These are phyloP conservation scores for Boletus subcaerulescens DNA, from an alignment of 768 basidiomycete species.

Conservation along the genomic window DNA sequence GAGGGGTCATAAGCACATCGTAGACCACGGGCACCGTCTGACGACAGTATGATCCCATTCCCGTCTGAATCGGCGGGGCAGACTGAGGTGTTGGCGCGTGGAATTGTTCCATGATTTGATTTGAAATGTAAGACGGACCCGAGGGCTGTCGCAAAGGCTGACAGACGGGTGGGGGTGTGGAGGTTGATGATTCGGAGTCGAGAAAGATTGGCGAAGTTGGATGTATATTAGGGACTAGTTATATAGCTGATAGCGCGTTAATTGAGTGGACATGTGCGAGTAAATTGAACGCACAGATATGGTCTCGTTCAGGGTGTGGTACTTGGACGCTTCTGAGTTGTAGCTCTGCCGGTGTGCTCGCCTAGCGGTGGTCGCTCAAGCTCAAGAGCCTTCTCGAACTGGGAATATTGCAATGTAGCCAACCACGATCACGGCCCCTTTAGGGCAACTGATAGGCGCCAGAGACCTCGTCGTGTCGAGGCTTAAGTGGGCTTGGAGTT, in stretches of 20 bases:
- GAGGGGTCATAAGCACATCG: constrained; percentile 69
- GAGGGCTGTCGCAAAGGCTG: background rate
- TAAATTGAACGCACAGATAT: constrained; percentile 11
- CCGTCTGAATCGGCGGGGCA: constrained; percentile 9
- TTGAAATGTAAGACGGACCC: background rate
- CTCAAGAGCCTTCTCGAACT: constrained; percentile 7
- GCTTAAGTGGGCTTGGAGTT: no score
- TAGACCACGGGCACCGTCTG: constrained; percentile 44
- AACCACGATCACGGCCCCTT: background rate
- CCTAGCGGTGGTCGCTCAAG: constrained; percentile 8
- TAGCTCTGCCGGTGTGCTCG: background rate
- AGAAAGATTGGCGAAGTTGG: constrained; percentile 2
- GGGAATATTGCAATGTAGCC: constrained; percentile 10
- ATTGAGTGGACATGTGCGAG: background rate
- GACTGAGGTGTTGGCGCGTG: constrained; percentile 21
- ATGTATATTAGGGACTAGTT: constrained; percentile 1
- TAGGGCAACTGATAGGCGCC: background rate
- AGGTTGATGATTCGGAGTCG: background rate
- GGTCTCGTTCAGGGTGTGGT: constrained; percentile 10
- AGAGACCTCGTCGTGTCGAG: background rate
- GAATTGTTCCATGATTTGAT: constrained; percentile 25
- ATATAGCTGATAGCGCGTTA: constrained; percentile 5
- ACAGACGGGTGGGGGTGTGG: background rate
- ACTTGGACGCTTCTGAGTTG: constrained; percentile 1
- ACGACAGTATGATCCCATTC: constrained; percentile 25